phyloP scores from a whole-genome alignment of 2,329 filamentous ascomycete species.

The Berkeleyomyces rouxiae region DNA sequence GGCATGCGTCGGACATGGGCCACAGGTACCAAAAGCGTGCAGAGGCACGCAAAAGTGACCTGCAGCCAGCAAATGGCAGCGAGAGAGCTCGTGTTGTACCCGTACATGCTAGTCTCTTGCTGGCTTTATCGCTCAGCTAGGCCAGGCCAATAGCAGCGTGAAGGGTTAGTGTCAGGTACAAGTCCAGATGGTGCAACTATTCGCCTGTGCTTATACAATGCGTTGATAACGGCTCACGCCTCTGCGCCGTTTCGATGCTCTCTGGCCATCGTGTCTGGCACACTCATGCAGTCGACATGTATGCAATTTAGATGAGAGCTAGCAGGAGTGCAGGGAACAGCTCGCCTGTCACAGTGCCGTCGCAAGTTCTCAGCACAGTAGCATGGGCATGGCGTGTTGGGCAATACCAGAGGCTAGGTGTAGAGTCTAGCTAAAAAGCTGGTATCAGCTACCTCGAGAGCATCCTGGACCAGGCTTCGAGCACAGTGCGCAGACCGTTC shows the following conservation, averaged over 20 bases:
- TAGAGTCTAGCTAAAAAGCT: neutral
- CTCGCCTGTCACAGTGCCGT: neutral
- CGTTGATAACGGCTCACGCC: too few relatives aligned
- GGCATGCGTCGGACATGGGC: neutral
- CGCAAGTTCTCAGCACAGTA: neutral
- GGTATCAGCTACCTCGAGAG: too few relatives aligned
- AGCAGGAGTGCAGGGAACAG: neutral
- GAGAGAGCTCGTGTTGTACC: too few relatives aligned
- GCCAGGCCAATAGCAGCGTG: too few relatives aligned
- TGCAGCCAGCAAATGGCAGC: neutral
- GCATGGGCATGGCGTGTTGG: neutral
- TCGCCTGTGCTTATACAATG: too few relatives aligned
- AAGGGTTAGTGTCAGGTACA: too few relatives aligned
- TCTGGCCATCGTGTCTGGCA: too few relatives aligned
- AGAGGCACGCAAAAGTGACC: neutral
- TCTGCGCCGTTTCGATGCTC: too few relatives aligned
- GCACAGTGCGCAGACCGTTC: neutral
- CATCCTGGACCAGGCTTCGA: neutral
- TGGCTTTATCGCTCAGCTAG: too few relatives aligned
- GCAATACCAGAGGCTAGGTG: neutral
- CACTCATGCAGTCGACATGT: neutral
- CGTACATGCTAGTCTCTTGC: too few relatives aligned
- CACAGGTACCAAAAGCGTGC: neutral
- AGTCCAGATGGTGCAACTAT: too few relatives aligned
- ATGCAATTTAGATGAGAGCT: neutral